Conservation (phyloP, 164 flowering plant species). For the Cinnamomum micranthum region DNA sequence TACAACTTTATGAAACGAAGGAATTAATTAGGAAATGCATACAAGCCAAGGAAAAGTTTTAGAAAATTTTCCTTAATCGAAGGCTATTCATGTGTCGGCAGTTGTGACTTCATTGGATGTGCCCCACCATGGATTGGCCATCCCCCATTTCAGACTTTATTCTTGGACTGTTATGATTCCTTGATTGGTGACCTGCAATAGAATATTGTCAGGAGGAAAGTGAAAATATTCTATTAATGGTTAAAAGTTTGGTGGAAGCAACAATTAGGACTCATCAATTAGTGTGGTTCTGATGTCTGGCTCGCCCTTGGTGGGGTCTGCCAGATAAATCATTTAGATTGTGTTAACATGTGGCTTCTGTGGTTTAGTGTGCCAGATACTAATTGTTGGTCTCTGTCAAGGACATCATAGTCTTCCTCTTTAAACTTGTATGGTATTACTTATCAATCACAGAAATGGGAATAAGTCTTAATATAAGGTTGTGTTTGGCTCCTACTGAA, state of each 20-base stretch:
- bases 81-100: background rate
- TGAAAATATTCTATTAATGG: background rate
- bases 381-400: too few species aligned
- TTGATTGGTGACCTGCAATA: background rate
- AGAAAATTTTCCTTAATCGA: background rate
- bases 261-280: background rate
- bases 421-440: too few species aligned
- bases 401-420: too few species aligned
- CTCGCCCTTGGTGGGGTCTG: background rate
- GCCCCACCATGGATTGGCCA: background rate
- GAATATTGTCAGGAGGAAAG: background rate
- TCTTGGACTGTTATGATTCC: background rate
- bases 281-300: background rate
- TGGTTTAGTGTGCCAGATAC: too few species aligned
- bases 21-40: background rate
- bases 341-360: too few species aligned
- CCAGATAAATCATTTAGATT: background rate
- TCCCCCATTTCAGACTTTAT: background rate
- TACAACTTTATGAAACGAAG: background rate
- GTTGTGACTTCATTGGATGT: background rate
- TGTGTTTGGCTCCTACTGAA: too few species aligned
- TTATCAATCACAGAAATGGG: too few species aligned
- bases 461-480: too few species aligned
- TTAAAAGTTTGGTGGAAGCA: background rate
- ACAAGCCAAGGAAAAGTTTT: background rate